A percentile compares a stretch with the other conserved stretches of the same genome.
These are phyloP conservation scores for Neonectria coccinea DNA, from an alignment of 2,329 filamentous ascomycete species.

Conservation along the genomic window DNA sequence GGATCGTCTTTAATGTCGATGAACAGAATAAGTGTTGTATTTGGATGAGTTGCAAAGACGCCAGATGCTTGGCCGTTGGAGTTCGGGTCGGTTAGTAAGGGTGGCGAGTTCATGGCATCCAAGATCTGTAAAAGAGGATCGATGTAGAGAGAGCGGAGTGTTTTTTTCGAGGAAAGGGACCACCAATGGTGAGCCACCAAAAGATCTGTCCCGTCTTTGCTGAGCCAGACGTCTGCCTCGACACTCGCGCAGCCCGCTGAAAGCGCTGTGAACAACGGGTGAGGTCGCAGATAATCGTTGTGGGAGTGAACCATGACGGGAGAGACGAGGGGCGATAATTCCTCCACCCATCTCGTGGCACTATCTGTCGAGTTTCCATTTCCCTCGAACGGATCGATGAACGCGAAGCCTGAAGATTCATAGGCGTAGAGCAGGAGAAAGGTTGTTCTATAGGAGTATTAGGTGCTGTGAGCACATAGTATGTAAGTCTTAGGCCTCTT, in stretches of 20 bases:
- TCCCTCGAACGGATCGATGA: constrained; percentile 30
- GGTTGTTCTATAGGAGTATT: constrained; percentile 20
- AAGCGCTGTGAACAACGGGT: constrained; percentile 73
- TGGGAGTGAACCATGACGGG: constrained; percentile 64
- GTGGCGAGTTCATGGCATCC: constrained; percentile 45
- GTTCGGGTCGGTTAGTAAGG: accelerated
- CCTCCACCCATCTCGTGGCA: constrained; percentile 34
- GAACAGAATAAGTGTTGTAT: constrained; percentile 68
- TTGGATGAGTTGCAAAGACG: constrained; percentile 65
- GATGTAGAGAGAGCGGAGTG: constrained; percentile 71
- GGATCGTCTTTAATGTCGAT: constrained; percentile 73
- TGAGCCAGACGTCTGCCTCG: constrained; percentile 76
- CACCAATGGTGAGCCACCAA: constrained; percentile 71
- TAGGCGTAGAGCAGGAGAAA: constrained; percentile 33
- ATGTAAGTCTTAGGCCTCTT: no score
- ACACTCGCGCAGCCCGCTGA: constrained; percentile 69
- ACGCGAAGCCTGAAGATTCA: constrained; percentile 28
- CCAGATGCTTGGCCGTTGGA: constrained; percentile 51
- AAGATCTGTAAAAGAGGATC: constrained; percentile 72
- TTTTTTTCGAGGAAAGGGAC: constrained; percentile 62
- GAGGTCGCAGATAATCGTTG: constrained; percentile 75
- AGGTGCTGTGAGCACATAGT: constrained; percentile 3
- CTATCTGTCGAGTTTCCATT: constrained; percentile 26
- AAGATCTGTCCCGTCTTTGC: constrained; percentile 58
- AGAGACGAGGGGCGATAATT: constrained; percentile 31